phyloP scores from a whole-genome alignment of 176 grass and related monocot genomes.

The Oryza punctata region DNA sequence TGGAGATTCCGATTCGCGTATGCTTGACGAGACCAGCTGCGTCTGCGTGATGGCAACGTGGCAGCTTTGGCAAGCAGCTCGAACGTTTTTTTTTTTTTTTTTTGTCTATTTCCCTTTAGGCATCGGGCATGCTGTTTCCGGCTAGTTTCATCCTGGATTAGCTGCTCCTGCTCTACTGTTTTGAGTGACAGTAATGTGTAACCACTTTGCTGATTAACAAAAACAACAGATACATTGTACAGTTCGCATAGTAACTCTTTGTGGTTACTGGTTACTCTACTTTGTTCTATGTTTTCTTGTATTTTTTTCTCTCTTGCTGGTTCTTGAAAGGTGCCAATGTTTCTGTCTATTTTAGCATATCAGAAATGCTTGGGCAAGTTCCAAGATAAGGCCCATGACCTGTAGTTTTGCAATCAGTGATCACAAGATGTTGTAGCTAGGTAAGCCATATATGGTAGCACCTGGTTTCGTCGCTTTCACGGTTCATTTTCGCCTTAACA shows the following conservation, averaged over 20 bases:
- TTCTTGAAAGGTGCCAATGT: background rate
- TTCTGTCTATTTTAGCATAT: background rate
- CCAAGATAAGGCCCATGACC: background rate
- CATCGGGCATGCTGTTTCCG: background rate
- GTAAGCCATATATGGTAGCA: background rate
- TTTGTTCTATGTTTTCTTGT: background rate
- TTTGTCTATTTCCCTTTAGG: background rate
- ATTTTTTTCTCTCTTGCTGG: background rate
- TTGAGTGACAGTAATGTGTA: background rate
- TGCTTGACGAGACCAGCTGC: background rate
- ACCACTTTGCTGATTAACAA: background rate
- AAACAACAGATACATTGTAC: background rate
- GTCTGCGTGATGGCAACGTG: background rate
- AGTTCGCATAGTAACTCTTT: background rate
- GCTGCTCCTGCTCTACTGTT: background rate
- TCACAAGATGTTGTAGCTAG: background rate
- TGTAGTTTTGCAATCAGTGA: background rate
- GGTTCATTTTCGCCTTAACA: background rate
- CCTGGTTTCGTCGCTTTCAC: background rate
- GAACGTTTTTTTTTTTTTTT: background rate
- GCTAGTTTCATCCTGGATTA: background rate
- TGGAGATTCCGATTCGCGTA: slow-evolving; percentile 26
- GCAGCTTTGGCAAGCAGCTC: background rate
- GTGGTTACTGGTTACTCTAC: no score
- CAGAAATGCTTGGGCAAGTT: background rate